Evolutionary conservation across 2,329 filamentous ascomycete genomes (phyloP), one percentile per base, ranked within the genome.

Genomic region (Alternaria ethzedia): DNA sequence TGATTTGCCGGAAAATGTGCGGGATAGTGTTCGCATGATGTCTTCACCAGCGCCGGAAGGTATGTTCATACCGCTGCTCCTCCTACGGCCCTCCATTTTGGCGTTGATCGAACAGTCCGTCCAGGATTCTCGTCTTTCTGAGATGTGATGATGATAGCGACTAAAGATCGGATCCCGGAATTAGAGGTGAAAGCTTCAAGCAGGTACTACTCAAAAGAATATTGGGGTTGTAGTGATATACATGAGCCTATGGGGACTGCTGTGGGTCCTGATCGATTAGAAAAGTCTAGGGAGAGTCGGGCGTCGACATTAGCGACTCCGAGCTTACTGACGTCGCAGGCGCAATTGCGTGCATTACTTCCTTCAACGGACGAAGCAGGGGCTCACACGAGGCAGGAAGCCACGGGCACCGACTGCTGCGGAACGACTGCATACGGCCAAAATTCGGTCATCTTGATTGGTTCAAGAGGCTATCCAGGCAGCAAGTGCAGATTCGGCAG

Each of bases 1-100:
- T 44, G 69, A 71, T 43, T 66, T 66, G 7, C 65, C 65, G 10
- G 69, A 71, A 30, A 71, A 70, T 3, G 69, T 71, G 15, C 65
- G 59, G 10, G 69, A 71, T 15, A 71, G 32, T 21, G 61, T 62
- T 13, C 63, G 67, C 45, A 71, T 61, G 17, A 71, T 57, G 8
- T 61, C 61, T 6, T 68, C 67, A 9, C 67, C 67, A 11, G 62
- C 45, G n/a, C 65, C 67, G n/a, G 41, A 15, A 15, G 28, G 28
- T 26, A 52, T 52, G 28, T 25, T 52, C 13, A 32, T 58, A n/a
- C 20, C 41, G 17, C 25, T 54, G 26, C 61, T 64, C 47, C 52
- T 54, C 21, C 52, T 36, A 13, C 51, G 57, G 36, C 20, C 23
- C 46, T 57, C 52, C 57, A 60, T 57, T 10, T 21, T 41, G 28